These are phyloP conservation scores for Ophiostoma pallidulum DNA, from an alignment of 2,329 filamentous ascomycete genomes.

Conservation along the genomic window DNA sequence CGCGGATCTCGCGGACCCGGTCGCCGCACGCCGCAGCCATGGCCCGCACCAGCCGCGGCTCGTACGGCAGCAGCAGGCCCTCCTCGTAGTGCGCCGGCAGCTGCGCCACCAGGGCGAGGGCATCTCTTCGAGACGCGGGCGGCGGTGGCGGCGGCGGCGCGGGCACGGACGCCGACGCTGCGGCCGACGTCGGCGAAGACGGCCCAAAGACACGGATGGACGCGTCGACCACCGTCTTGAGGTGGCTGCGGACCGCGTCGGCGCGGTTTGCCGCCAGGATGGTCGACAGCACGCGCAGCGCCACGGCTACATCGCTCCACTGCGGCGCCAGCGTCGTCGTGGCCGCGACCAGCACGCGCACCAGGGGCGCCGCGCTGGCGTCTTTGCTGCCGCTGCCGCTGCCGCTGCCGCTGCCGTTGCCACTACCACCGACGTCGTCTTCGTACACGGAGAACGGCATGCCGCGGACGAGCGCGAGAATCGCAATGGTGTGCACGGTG, in stretches of 20 bases:
- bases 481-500: slow-evolving; percentile 36
- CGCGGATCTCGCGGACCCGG: slow-evolving; percentile 41
- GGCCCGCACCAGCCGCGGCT: slow-evolving; percentile 35
- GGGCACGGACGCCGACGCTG: not conserved
- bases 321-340: slow-evolving; percentile 31
- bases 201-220: slow-evolving; percentile 29
- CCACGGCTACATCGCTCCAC: slow-evolving; percentile 36
- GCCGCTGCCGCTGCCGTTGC: slow-evolving; percentile 21
- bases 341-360: slow-evolving; percentile 40
- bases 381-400: slow-evolving; percentile 28
- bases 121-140: slow-evolving; percentile 34
- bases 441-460: slow-evolving; percentile 43
- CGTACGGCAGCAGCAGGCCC: slow-evolving; percentile 34
- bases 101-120: slow-evolving; percentile 37
- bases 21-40: slow-evolving; percentile 45
- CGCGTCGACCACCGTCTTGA: slow-evolving; percentile 39
- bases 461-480: slow-evolving; percentile 40
- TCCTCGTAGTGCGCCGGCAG: slow-evolving; percentile 41
- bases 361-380: too few relatives aligned
- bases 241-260: slow-evolving; percentile 36
- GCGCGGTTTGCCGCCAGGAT: slow-evolving; percentile 38
- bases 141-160: not conserved
- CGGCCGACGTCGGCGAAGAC: slow-evolving; percentile 6
- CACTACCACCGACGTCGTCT: slow-evolving; percentile 30
- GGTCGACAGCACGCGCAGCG: slow-evolving; percentile 38